A percentile compares a stretch with the other conserved stretches of the same genome.
phyloP scores from a whole-genome alignment of 768 basidiomycete genomes.

The Royoungia palumana region DNA sequence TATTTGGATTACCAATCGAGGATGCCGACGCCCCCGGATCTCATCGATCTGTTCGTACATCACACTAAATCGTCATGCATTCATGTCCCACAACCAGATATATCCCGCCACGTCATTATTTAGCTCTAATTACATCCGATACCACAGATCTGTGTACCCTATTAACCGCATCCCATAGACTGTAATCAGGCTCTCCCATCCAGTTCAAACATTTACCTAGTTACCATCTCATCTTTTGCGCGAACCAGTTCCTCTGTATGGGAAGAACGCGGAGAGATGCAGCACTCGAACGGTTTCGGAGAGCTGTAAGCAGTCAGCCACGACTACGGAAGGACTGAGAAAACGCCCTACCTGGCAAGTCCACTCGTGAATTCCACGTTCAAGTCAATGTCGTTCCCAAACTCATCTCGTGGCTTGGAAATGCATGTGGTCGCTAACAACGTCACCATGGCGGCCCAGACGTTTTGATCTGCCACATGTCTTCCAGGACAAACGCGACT shows the following conservation, averaged over 20 bases:
- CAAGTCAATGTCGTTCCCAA: constrained; percentile 31
- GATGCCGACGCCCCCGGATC: neutral
- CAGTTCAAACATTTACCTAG: neutral
- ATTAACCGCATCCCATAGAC: neutral
- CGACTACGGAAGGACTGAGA: neutral
- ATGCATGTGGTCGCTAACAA: constrained; percentile 30
- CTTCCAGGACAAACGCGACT: constrained; percentile 35
- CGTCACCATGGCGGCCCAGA: constrained; percentile 33
- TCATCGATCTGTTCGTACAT: neutral
- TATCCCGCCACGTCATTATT: constrained; percentile 7
- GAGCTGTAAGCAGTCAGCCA: constrained; percentile 10
- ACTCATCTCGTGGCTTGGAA: constrained; percentile 22
- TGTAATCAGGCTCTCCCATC: neutral
- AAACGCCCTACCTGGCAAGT: constrained; percentile 12
- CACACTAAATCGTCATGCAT: constrained; percentile 3
- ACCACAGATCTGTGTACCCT: neutral
- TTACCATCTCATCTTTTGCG: neutral
- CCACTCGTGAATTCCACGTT: constrained; percentile 24
- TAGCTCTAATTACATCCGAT: constrained; percentile 5
- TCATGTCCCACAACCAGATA: neutral
- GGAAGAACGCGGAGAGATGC: constrained; percentile 16
- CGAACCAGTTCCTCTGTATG: constrained; percentile 15
- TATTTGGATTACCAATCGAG: constrained; percentile 18
- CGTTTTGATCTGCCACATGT: constrained; percentile 30
- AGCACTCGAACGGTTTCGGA: constrained; percentile 27